phyloP scores from a whole-genome alignment of 2,329 filamentous ascomycete species.

The Aspergillus spinulosporus region DNA sequence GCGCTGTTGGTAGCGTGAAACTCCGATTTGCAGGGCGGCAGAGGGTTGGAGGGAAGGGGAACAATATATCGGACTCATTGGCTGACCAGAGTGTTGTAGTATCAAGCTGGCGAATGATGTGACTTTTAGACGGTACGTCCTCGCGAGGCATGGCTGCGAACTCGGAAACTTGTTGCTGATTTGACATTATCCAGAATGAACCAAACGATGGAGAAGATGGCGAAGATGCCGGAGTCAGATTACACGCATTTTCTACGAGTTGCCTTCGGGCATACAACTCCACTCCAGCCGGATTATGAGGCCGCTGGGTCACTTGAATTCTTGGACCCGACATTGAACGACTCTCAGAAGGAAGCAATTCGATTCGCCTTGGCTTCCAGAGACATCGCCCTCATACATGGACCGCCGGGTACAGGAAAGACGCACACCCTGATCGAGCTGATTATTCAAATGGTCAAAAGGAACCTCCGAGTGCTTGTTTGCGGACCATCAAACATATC shows the following conservation, averaged over 20 bases:
- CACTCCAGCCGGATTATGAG: slow-evolving; percentile 52
- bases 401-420: slow-evolving; percentile 93
- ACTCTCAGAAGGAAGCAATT: slow-evolving; percentile 64
- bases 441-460: slow-evolving; percentile 82
- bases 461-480: slow-evolving; percentile 75
- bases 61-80: background rate
- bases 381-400: slow-evolving; percentile 88
- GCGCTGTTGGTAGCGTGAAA: background rate
- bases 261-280: slow-evolving; percentile 60
- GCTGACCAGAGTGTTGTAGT: slow-evolving; percentile 39
- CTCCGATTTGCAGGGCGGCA: background rate
- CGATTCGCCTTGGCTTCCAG: slow-evolving; percentile 79
- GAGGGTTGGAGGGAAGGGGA: no score
- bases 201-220: slow-evolving; percentile 62
- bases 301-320: slow-evolving; percentile 52
- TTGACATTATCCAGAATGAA: slow-evolving; percentile 52
- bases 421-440: slow-evolving; percentile 95
- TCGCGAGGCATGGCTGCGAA: background rate
- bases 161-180: slow-evolving; percentile 11
- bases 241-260: slow-evolving; percentile 61
- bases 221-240: slow-evolving; percentile 57
- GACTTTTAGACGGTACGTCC: slow-evolving; percentile 60
- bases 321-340: slow-evolving; percentile 58
- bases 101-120: slow-evolving; percentile 68
- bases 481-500: slow-evolving; percentile 96